These are phyloP conservation scores for Dioszegia aurantiaca DNA, from an alignment of 768 basidiomycete genomes.

Conservation along the genomic window DNA sequence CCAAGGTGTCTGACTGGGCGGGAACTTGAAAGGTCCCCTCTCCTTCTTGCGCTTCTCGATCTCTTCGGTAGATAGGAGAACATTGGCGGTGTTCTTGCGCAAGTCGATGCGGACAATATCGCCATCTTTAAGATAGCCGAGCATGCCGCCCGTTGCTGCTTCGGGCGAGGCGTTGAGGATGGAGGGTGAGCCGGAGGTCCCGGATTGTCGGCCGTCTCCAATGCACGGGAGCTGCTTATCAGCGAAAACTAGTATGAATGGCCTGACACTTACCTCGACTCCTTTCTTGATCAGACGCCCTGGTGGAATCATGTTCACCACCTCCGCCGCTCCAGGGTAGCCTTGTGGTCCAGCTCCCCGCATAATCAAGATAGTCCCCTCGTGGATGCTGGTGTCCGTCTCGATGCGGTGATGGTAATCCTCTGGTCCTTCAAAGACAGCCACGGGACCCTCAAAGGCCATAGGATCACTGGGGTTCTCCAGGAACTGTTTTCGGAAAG, in stretches of 20 bases:
- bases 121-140: conserved; percentile 44
- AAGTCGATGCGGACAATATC: conserved; percentile 46
- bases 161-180: conserved; percentile 51
- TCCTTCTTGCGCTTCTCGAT: conserved; percentile 41
- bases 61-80: conserved; percentile 37
- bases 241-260: not conserved
- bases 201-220: conserved; percentile 49
- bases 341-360: conserved; percentile 49
- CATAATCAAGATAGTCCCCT: conserved; percentile 49
- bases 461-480: conserved; percentile 48
- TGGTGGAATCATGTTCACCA: conserved; percentile 52
- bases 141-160: conserved; percentile 45
- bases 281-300: conserved; percentile 46
- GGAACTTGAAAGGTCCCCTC: conserved; percentile 33
- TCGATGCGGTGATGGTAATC: conserved; percentile 50
- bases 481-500: conserved; percentile 47
- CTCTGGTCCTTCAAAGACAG: conserved; percentile 51
- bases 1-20: conserved; percentile 49
- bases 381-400: conserved; percentile 24
- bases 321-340: conserved; percentile 46
- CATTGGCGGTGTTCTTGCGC: conserved; percentile 37
- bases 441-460: conserved; percentile 51
- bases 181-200: conserved; percentile 47
- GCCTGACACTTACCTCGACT: conserved; percentile 32
- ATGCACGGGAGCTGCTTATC: conserved; percentile 43